Evolutionary conservation across 768 basidiomycete genomes (phyloP), one percentile per base, ranked within the genome.

Genomic region (Butyriboletus loyo): DNA sequence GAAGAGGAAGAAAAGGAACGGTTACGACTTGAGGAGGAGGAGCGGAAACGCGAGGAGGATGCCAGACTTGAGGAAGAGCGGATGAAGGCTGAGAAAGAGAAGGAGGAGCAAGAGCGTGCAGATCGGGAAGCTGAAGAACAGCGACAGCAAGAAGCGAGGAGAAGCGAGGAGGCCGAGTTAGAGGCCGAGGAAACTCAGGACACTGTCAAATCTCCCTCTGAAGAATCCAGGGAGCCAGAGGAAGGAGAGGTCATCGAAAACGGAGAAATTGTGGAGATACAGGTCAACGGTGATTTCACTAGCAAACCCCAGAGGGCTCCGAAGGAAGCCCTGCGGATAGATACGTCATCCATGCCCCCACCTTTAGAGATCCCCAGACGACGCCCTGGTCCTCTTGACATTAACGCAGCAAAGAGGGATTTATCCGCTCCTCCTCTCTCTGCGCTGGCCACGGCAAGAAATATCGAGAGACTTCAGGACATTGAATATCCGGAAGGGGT

Each of bases 401-500:
- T 92, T 37, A 76, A 81, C 10, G 73, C 69, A 13, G 73, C 85
- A 9, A 79, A 75, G 62, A 75, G 67, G 53, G 65, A 74, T 37
- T 31, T 57, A 42, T 66, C 66, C n/a, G 52, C 65, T 24, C 47
- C 66, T 24, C 68, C 67, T n/a, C 65, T 61, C 19, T 87, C 85
- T 45, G 84, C 86, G 0, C 75, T 98, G 38, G 83, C 85, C 14
- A 86, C 90, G 10, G 96, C 96, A 34, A 83, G 86, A 47, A 81
- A 84, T 56, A 96, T 99, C 58, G 85, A 88, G 45, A 87, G 96
- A 69, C 80, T 98, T 42, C 77, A 77, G 31, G 73, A 80, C 41
- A 78, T 98, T 38, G 72, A 80, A 22, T 98, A 98, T 66, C 93
- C 95, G 7, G 86, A 86, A 50, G 85, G 87, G 41, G 81, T 93